These are phyloP conservation scores for Orbilia blumenaviensis DNA, from an alignment of 2,329 filamentous ascomycete species.

Conservation along the genomic window DNA sequence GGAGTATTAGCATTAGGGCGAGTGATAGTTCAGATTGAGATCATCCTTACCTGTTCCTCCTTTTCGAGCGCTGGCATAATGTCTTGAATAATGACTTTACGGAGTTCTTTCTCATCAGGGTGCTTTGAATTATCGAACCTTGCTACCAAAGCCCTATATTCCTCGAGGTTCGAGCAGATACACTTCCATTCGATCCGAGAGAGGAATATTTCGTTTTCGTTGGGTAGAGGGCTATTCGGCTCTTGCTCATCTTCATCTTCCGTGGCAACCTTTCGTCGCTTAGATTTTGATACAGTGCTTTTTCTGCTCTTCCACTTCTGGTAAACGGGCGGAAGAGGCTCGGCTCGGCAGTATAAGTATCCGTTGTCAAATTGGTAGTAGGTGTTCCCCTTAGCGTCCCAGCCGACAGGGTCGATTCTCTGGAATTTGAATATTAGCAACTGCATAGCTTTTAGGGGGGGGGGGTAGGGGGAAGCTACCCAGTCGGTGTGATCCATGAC, in stretches of 20 bases:
- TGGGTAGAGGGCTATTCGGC: constrained; percentile 59
- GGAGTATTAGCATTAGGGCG: constrained; percentile 14
- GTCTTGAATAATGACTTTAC: constrained; percentile 76
- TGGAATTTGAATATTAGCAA: constrained; percentile 58
- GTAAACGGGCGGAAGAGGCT: constrained; percentile 70
- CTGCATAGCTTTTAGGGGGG: not conserved
- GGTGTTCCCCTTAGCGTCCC: constrained; percentile 83
- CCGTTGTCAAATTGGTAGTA: constrained; percentile 96
- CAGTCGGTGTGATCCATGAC: constrained; percentile 77
- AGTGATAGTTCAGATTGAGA: no score
- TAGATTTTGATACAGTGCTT: constrained; percentile 72
- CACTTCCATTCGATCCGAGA: constrained; percentile 82
- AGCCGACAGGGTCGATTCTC: constrained; percentile 84
- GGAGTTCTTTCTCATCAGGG: constrained; percentile 81
- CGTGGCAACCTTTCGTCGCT: constrained; percentile 69
- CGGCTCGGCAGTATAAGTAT: constrained; percentile 86
- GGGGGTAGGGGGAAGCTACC: constrained; percentile 67
- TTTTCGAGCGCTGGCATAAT: constrained; percentile 86
- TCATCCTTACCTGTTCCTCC: constrained; percentile 68
- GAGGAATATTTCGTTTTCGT: constrained; percentile 60
- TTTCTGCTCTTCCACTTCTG: constrained; percentile 68
- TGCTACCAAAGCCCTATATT: constrained; percentile 77
- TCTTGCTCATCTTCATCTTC: constrained; percentile 31
- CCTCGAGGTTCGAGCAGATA: constrained; percentile 79
- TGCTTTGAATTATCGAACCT: constrained; percentile 80